phyloP scores from a whole-genome alignment of 2,329 filamentous ascomycete genomes.

The Fusarium camptoceras region DNA sequence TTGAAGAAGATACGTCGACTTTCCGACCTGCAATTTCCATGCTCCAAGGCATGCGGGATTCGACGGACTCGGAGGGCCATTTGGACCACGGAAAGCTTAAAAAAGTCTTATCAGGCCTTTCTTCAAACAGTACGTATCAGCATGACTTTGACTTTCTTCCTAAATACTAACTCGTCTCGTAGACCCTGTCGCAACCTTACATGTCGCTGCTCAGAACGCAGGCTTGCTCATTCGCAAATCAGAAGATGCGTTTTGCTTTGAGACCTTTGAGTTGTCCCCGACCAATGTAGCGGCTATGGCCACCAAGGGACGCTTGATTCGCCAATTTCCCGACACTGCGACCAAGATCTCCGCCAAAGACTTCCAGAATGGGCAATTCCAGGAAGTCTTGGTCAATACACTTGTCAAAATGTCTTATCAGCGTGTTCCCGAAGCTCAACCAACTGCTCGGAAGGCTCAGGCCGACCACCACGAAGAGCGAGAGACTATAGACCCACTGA shows the following conservation, averaged over 20 bases:
- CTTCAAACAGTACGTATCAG: not conserved
- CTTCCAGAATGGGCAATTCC: constrained; percentile 32
- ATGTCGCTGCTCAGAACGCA: constrained; percentile 31
- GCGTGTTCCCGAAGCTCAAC: constrained; percentile 29
- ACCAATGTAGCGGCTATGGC: constrained; percentile 13
- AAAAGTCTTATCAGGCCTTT: not conserved
- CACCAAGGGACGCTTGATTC: constrained; percentile 20
- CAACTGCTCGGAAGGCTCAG: constrained; percentile 53
- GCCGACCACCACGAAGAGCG: constrained; percentile 55
- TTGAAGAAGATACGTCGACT: not conserved
- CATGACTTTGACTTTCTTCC: not conserved
- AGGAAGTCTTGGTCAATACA: constrained; percentile 37
- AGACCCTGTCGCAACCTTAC: constrained; percentile 1
- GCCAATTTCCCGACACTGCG: constrained; percentile 23
- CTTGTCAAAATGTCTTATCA: constrained; percentile 50
- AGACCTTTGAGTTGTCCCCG: constrained; percentile 33
- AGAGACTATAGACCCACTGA: constrained; percentile 61
- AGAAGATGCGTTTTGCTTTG: constrained; percentile 8
- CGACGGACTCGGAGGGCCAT: not conserved
- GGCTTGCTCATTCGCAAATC: constrained; percentile 21
- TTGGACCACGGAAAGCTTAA: constrained; percentile 5
- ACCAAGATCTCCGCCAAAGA: not conserved
- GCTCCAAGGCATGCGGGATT: constrained; percentile 15
- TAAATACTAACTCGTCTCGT: not conserved
- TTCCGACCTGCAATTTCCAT: constrained; percentile 16